Percentiles rank a stretch among this genome's conserved stretches.
These are phyloP conservation scores for Teratosphaeria destructans DNA, from an alignment of 2,329 filamentous ascomycete genomes.

Conservation along the genomic window DNA sequence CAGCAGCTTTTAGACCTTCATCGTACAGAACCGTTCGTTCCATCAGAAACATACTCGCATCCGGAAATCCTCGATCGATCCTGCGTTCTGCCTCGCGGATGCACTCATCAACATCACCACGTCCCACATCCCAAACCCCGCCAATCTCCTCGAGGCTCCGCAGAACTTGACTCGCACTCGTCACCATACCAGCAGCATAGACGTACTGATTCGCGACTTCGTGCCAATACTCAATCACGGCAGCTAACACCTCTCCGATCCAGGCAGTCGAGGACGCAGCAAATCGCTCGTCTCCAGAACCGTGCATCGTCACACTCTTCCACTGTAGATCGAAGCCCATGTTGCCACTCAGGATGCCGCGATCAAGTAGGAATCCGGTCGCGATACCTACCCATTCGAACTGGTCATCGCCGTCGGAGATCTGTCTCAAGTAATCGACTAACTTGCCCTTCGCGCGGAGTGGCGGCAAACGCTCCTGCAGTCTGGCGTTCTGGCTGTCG, in stretches of 20 bases:
- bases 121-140: slow-evolving; percentile 20
- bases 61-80: slow-evolving; percentile 27
- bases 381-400: slow-evolving; percentile 28
- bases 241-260: slow-evolving; percentile 21
- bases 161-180: slow-evolving; percentile 25
- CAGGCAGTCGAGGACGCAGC: slow-evolving; percentile 26
- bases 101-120: slow-evolving; percentile 25
- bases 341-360: slow-evolving; percentile 23
- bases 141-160: slow-evolving; percentile 12
- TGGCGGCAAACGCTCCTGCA: slow-evolving; percentile 24
- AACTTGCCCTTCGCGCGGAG: slow-evolving; percentile 20
- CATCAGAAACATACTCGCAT: slow-evolving; percentile 30
- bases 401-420: neutral
- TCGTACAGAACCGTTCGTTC: slow-evolving; percentile 30
- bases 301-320: slow-evolving; percentile 30
- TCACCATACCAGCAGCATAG: slow-evolving; percentile 25
- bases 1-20: slow-evolving; percentile 14
- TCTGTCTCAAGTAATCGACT: slow-evolving; percentile 21
- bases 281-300: slow-evolving; percentile 26
- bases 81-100: slow-evolving; percentile 26
- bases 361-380: slow-evolving; percentile 25
- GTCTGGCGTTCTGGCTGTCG: slow-evolving; percentile 20
- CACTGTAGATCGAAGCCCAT: slow-evolving; percentile 30
- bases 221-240: slow-evolving; percentile 23
- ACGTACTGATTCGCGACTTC: slow-evolving; percentile 27